A percentile compares a stretch with the other conserved stretches of the same genome.
These are phyloP conservation scores for Pseudonitzschia pungens DNA, from an alignment of 108 stramenopile genomes.

Conservation along the genomic window DNA sequence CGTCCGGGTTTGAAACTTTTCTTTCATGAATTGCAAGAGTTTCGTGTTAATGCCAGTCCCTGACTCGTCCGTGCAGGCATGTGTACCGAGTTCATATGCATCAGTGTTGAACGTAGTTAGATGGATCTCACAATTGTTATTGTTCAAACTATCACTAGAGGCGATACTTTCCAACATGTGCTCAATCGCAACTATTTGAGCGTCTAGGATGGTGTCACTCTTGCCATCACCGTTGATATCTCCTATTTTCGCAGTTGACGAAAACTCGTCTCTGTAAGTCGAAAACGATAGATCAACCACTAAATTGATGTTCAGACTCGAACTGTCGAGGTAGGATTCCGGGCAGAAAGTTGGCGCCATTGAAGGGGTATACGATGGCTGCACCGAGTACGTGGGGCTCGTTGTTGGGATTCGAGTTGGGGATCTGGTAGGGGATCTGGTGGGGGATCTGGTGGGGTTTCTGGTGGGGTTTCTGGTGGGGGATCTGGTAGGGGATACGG, in stretches of 20 bases:
- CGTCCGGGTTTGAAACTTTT: not conserved
- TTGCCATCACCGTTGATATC: constrained; percentile 34
- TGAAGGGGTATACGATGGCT: constrained; percentile 7
- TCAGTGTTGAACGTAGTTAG: constrained; percentile 28
- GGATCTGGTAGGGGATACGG: too few species aligned
- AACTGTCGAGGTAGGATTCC: constrained; percentile 15
- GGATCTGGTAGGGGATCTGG: too few species aligned
- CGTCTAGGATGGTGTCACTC: constrained; percentile 37
- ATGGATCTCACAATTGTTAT: constrained; percentile 33
- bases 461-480: too few species aligned
- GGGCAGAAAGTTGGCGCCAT: constrained; percentile 16
- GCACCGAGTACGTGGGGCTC: too few species aligned
- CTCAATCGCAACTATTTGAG: constrained; percentile 24
- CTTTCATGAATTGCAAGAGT: constrained; percentile 4
- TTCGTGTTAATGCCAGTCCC: constrained; percentile 4
- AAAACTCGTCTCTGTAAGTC: constrained; percentile 18
- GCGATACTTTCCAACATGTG: constrained; percentile 19
- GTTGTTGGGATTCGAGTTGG: too few species aligned
- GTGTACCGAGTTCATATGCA: constrained; percentile 11
- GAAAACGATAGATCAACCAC: constrained; percentile 35
- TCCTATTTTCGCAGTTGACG: constrained; percentile 4
- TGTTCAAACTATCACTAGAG: constrained; percentile 11
- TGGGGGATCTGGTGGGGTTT: too few species aligned
- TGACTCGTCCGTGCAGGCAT: not conserved
- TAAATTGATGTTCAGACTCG: constrained; percentile 23